Conservation (phyloP, 495 filamentous ascomycete genomes). For the Hyaloscypha hepaticicola region DNA sequence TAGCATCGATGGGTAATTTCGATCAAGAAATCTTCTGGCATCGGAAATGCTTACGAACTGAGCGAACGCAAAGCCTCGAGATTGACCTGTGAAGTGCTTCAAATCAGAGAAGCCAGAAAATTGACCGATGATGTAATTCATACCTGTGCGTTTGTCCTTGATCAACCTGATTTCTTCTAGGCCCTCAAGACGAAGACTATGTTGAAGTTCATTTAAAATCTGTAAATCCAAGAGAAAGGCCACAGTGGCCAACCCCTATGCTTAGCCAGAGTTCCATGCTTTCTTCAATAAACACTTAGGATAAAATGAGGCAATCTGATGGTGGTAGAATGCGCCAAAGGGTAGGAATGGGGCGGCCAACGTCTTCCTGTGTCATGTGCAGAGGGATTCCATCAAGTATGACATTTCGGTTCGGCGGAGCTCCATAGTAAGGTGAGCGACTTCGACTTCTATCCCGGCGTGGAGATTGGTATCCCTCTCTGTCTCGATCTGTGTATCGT, state of each 20-base stretch:
- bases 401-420: slow-evolving; percentile 46
- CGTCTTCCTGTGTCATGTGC: slow-evolving; percentile 62
- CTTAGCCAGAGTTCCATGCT: slow-evolving; percentile 46
- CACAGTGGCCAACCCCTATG: slow-evolving; percentile 34
- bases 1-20: slow-evolving; percentile 61
- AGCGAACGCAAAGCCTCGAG: slow-evolving; percentile 66
- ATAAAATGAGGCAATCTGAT: slow-evolving; percentile 18
- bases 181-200: slow-evolving; percentile 55
- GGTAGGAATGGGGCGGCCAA: slow-evolving; percentile 49
- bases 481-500: slow-evolving; percentile 55
- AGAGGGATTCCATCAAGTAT: slow-evolving; percentile 60
- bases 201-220: slow-evolving; percentile 61
- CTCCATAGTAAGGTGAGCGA: slow-evolving; percentile 45
- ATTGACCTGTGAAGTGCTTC: slow-evolving; percentile 45
- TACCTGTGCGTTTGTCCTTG: slow-evolving; percentile 65
- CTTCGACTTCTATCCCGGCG: slow-evolving; percentile 44
- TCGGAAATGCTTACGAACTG: slow-evolving; percentile 59
- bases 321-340: slow-evolving; percentile 24
- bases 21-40: slow-evolving; percentile 65
- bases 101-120: slow-evolving; percentile 5
- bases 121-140: slow-evolving; percentile 13
- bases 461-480: slow-evolving; percentile 55
- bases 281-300: slow-evolving; percentile 31
- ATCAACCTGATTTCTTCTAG: slow-evolving; percentile 66
- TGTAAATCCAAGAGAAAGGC: slow-evolving; percentile 45